Percentiles rank a stretch among this genome's conserved stretches.
Conservation (phyloP, 805 yeast species). For the Teunomyces barrocoloradensis region DNA sequence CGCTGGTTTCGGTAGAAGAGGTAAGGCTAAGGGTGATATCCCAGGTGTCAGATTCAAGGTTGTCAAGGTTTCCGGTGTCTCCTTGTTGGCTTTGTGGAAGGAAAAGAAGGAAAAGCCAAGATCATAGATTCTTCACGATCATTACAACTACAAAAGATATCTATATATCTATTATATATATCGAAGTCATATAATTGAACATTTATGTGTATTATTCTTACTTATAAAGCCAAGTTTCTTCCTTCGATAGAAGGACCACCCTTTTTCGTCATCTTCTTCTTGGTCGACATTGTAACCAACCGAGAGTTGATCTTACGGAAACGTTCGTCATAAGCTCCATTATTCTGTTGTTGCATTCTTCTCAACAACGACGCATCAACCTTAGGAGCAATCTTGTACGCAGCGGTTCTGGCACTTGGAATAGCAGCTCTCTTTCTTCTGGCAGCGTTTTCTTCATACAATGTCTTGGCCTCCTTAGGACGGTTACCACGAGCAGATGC, state of each 20-base stretch:
- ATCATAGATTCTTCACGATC: constrained; percentile 57
- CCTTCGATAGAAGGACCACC: constrained; percentile 83
- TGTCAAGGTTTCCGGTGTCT: constrained; percentile 99
- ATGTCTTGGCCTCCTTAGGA: constrained; percentile 47
- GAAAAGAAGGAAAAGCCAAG: constrained; percentile 99
- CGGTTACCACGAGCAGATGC: constrained; percentile 28
- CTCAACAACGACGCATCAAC: constrained; percentile 53
- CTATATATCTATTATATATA: constrained; percentile 13
- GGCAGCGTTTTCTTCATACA: constrained; percentile 87
- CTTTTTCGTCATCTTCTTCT: constrained; percentile 52
- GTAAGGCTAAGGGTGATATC: constrained; percentile 99
- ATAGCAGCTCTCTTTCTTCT: constrained; percentile 94
- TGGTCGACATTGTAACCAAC: constrained; percentile 45
- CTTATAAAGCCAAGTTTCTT: constrained; percentile 46
- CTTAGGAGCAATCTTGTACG: constrained; percentile 87
- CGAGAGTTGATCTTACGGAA: constrained; percentile 73
- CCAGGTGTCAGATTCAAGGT: constrained; percentile 99
- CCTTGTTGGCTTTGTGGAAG: constrained; percentile 99
- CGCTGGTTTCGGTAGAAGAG: constrained; percentile 99
- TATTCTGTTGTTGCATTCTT: constrained; percentile 43
- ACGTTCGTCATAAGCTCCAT: constrained; percentile 66
- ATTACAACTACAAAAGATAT: constrained; percentile 3
- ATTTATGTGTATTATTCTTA: constrained; percentile 4
- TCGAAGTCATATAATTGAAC: constrained; percentile 3
- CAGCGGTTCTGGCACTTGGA: constrained; percentile 86